Conservation (phyloP, 768 basidiomycete species). For the Leccinum subgranulosum region DNA sequence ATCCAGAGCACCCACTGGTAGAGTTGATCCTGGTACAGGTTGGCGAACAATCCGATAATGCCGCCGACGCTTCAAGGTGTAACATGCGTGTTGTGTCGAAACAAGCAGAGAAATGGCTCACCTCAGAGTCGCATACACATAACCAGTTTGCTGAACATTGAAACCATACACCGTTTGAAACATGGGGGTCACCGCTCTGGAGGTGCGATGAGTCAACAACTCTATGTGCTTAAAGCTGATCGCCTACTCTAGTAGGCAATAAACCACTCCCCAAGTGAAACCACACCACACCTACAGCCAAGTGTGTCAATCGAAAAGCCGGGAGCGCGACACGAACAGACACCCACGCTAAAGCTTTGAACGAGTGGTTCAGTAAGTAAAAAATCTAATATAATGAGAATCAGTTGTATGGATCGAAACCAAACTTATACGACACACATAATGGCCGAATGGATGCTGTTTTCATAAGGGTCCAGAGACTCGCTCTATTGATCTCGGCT, state of each 20-base stretch:
- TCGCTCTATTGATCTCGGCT: slow-evolving; percentile 58
- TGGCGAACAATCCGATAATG: slow-evolving; percentile 42
- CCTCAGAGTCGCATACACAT: slow-evolving; percentile 53
- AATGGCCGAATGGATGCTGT: slow-evolving; percentile 69
- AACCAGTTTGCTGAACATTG: slow-evolving; percentile 54
- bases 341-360: slow-evolving; percentile 62
- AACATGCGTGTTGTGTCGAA: not conserved
- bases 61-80: slow-evolving; percentile 50
- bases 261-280: slow-evolving; percentile 74
- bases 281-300: slow-evolving; percentile 55
- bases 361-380: slow-evolving; percentile 63
- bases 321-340: not conserved
- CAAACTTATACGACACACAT: slow-evolving; percentile 41
- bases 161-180: slow-evolving; percentile 60
- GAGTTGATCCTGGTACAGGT: slow-evolving; percentile 47
- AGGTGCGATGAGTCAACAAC: not conserved
- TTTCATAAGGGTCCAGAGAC: slow-evolving; percentile 55
- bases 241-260: slow-evolving; percentile 56
- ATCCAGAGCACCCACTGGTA: slow-evolving; percentile 37
- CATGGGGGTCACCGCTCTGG: slow-evolving; percentile 52
- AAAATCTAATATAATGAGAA: slow-evolving; percentile 14
- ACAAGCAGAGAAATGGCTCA: slow-evolving; percentile 26
- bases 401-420: not conserved
- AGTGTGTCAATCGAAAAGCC: not conserved
- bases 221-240: not conserved